These are phyloP conservation scores for Solanum sitiens DNA, from an alignment of 257 asterid genomes.

Conservation along the genomic window DNA sequence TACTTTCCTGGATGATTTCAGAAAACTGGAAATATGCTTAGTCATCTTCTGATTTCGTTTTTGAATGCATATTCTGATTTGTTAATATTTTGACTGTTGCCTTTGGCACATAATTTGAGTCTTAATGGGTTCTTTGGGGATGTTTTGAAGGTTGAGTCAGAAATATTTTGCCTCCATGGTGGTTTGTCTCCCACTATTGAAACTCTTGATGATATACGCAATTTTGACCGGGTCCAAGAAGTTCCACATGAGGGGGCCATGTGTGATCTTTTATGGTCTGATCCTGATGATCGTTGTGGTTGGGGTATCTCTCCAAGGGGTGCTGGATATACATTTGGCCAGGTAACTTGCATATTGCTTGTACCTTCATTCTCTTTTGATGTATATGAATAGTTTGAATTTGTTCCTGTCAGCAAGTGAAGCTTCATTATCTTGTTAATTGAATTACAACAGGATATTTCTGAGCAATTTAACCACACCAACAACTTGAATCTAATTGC, in stretches of 20 bases:
- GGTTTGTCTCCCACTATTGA: slow-evolving; percentile 77
- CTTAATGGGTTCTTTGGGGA: not conserved
- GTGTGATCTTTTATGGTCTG: slow-evolving; percentile 89
- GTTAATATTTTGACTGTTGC: not conserved
- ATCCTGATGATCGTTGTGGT: slow-evolving; percentile 85
- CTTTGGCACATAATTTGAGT: not conserved
- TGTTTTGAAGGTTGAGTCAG: slow-evolving; percentile 59
- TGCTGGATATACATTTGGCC: slow-evolving; percentile 88
- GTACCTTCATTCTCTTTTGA: not conserved
- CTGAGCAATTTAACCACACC: slow-evolving; percentile 75
- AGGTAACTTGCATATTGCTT: slow-evolving; percentile 20
- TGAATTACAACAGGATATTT: slow-evolving; percentile 44
- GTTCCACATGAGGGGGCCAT: slow-evolving; percentile 93
- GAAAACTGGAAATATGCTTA: not conserved
- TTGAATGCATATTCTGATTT: not conserved
- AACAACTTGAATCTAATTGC: slow-evolving; percentile 76
- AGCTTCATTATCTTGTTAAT: not conserved
- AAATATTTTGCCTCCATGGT: slow-evolving; percentile 77
- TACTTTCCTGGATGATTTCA: not conserved
- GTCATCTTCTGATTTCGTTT: not conserved
- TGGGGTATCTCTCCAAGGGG: slow-evolving; percentile 94
- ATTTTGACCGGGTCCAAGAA: slow-evolving; percentile 80
- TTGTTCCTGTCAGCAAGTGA: not conserved
- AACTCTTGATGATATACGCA: slow-evolving; percentile 71
- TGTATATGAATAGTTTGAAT: not conserved